These are phyloP conservation scores for Fusarium xyrophilum DNA, from an alignment of 2,329 filamentous ascomycete species.

Conservation along the genomic window DNA sequence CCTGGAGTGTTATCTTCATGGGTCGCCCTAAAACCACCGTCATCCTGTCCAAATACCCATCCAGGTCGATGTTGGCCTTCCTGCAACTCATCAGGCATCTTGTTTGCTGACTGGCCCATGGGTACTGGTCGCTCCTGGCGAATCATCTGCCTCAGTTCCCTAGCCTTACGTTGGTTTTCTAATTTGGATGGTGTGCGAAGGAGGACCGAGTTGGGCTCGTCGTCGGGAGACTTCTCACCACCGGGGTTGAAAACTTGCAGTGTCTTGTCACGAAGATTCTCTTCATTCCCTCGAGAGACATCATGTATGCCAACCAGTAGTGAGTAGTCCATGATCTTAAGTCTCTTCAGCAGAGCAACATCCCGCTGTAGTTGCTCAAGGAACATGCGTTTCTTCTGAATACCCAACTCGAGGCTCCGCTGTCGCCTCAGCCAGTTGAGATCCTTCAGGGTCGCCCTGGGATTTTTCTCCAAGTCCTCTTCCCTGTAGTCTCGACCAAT, in stretches of 20 bases:
- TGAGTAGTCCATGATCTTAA: slow-evolving; percentile 99
- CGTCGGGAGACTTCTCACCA: slow-evolving; percentile 64
- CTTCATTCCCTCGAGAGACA: slow-evolving; percentile 86
- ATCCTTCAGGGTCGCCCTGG: slow-evolving; percentile 92
- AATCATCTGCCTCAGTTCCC: slow-evolving; percentile 89
- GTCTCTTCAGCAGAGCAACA: slow-evolving; percentile 81
- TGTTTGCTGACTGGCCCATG: slow-evolving; percentile 79
- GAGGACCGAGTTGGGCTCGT: slow-evolving; percentile 70
- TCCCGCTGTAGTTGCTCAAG: slow-evolving; percentile 88
- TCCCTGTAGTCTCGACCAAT: slow-evolving; percentile 91
- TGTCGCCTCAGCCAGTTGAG: slow-evolving; percentile 93
- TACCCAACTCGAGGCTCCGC: slow-evolving; percentile 84
- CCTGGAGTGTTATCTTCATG: slow-evolving; percentile 85
- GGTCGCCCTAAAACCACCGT: slow-evolving; percentile 91
- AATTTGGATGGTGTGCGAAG: slow-evolving; percentile 92
- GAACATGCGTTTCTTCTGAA: slow-evolving; percentile 86
- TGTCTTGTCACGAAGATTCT: slow-evolving; percentile 89
- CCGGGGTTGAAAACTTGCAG: slow-evolving; percentile 93
- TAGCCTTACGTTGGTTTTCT: slow-evolving; percentile 88
- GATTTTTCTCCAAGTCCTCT: slow-evolving; percentile 85
- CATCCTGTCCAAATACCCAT: slow-evolving; percentile 90
- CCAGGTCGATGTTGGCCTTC: slow-evolving; percentile 72
- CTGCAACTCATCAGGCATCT: slow-evolving; percentile 89
- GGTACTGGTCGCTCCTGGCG: slow-evolving; percentile 93
- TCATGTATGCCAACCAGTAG: slow-evolving; percentile 95